Evolutionary conservation across 768 basidiomycete genomes (phyloP), one percentile per base, ranked within the genome.

Genomic region (Strobilomyces echinocephalus): DNA sequence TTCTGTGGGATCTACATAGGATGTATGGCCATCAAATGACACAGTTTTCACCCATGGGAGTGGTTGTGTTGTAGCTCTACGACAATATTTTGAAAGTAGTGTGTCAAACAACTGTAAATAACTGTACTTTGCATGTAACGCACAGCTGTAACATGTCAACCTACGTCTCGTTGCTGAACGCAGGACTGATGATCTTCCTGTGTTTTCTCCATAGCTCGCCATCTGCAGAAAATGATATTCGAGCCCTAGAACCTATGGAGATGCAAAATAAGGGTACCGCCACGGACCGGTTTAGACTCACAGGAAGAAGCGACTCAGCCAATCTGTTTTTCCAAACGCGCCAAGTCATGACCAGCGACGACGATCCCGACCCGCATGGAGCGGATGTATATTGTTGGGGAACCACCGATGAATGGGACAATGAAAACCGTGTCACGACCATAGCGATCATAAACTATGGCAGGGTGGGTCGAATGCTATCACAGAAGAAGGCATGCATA

Each of bases 131-230:
- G 35, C 18, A 50, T 6, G 4, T 16, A 21, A 46, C 5, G 33
- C 12, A 35, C 7, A 12, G 16, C 12, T 5, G 12, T 12, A 16
- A 12, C 33, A 4, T 18, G 15, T 31, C 30, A 26, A 56, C 65
- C 18, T 48, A 67, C 64, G 53, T 62, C 11, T 65, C 57, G 9
- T 54, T 65, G 46, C 62, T 58, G 8, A 65, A 65, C 1, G 66
- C 63, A 47, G 63, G 64, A 33, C 48, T 57, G 11, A 46, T 21
- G n/a, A n/a, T n/a, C n/a, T n/a, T n/a, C n/a, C n/a, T n/a, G n/a
- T 66, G 47, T 31, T 54, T 66, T 38, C 54, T 67, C 60, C 65
- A 62, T 12, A 34, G 36, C 9, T 60, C 54, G 4, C 54, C 60
- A 4, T 56, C 50, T 18, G 47, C 34, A n/a, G 21, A 50, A n/a